A percentile compares a stretch with the other conserved stretches of the same genome.
phyloP scores from a whole-genome alignment of 1,284 basidiomycete genomes.

The Microbotryum violaceum region DNA sequence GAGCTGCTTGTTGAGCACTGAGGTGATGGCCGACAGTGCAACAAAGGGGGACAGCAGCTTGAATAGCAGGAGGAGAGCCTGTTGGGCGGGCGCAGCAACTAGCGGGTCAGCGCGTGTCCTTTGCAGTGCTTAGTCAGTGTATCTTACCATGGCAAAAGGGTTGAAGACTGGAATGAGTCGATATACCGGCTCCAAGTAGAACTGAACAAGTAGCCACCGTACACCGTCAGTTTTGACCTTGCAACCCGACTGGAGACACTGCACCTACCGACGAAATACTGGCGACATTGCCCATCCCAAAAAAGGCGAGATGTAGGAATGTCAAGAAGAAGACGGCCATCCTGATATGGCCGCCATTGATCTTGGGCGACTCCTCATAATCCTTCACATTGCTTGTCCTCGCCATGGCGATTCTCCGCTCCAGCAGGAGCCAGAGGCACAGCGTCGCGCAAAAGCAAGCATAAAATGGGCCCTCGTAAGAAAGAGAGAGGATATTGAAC shows the following conservation, averaged over 20 bases:
- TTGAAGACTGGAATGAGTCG: conserved; percentile 78
- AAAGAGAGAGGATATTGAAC: conserved; percentile 73
- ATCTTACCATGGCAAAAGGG: conserved; percentile 71
- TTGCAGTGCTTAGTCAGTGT: background rate
- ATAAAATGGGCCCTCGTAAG: conserved; percentile 75
- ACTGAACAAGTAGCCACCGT: conserved; percentile 52
- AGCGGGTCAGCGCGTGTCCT: too few species aligned
- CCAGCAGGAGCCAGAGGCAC: conserved; percentile 62
- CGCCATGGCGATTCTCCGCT: conserved; percentile 46
- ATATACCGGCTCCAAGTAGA: conserved; percentile 84
- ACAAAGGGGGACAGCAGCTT: conserved; percentile 75
- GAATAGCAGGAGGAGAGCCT: conserved; percentile 48
- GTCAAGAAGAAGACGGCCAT: conserved; percentile 76
- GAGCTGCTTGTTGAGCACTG: conserved; percentile 58
- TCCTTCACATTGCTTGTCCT: conserved; percentile 16
- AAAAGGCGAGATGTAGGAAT: conserved; percentile 80
- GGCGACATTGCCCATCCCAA: conserved; percentile 64
- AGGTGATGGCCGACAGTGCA: conserved; percentile 61
- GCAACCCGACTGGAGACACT: background rate
- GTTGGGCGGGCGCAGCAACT: background rate
- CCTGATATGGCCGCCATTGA: conserved; percentile 58
- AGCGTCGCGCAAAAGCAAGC: conserved; percentile 58
- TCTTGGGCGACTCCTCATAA: conserved; percentile 8
- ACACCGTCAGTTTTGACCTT: conserved; percentile 71
- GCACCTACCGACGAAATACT: conserved; percentile 48